Base-by-base conservation (phyloP, 2,329 filamentous ascomycete genomes). In the Nigrospora osmanthi region DNA sequence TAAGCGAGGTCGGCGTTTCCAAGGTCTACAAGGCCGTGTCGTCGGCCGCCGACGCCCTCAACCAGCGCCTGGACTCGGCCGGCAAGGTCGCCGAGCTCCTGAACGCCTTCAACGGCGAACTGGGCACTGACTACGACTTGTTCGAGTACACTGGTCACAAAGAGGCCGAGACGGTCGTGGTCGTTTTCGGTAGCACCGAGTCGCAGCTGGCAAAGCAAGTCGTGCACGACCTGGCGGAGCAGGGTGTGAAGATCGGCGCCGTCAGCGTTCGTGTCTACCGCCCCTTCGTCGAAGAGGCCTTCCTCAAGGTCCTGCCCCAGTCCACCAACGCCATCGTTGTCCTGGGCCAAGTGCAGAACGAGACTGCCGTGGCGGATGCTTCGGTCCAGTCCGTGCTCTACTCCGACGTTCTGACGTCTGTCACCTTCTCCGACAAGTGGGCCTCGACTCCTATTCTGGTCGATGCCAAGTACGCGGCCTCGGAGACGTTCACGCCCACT, bases 111-210 rank as follows among this genome's bases (percentile, higher is more conserved):
- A 98, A 97, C 66, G 80, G 81, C 50, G 89, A 97, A 70, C 81
- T 98, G 19, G 93, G 91, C 47, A 97, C 93, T 38, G 83, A 91
- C 53, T 98, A 98, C 64, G 79, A 84, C 58, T 81, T 89, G 7
- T 98, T 97, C 56, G 93, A 98, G 69, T 98, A 98, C 70, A 79
- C 85, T 58, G 93, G 93, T 19, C 89, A 97, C 61, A 72, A 79
- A 40, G 72, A 81, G 37, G 81, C 93, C 4, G 86, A 91, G 52
- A 81, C 83, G 11, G 89, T 98, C 14, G 71, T 97, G 32, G 89
- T 97, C 30, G 87, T 89, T 38, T 96, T 98, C 56, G 93, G 93
- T 54, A 95, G 89, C 48, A 81, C 90, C 6, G 93, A 98, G 71
- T 81, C 87, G 13, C 89, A 93, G 56, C 71, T 97, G 49, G 82